Conservation (phyloP, 2,329 filamentous ascomycete genomes). For the Clarireedia paspali region DNA sequence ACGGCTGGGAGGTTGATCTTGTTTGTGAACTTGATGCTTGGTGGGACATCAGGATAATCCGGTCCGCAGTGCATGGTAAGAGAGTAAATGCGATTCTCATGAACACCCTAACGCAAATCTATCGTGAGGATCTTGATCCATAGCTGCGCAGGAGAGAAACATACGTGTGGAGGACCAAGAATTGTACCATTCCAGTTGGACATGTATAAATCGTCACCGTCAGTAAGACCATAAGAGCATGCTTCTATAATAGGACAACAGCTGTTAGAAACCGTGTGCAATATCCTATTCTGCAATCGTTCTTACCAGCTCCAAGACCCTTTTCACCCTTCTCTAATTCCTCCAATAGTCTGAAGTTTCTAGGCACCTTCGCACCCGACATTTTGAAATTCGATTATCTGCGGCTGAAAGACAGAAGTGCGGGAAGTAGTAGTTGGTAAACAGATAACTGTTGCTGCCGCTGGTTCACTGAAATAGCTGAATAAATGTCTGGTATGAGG, state of each 20-base stretch:
- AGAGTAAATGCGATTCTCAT: conserved; percentile 98
- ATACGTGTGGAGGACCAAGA: conserved; percentile 87
- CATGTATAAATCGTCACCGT: conserved; percentile 92
- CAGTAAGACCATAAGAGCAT: conserved; percentile 92
- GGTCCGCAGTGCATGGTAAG: conserved; percentile 92
- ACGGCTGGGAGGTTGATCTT: conserved; percentile 97
- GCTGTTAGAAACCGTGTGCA: not conserved
- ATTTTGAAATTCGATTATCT: conserved; percentile 18
- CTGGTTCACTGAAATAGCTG: not conserved
- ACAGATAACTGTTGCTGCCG: too few relatives aligned
- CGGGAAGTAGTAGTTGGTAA: not conserved
- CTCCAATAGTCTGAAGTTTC: conserved; percentile 93
- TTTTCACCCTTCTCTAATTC: conserved; percentile 99
- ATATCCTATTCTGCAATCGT: conserved; percentile 3
- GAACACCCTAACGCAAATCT: conserved; percentile 58
- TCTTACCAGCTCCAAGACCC: conserved; percentile 77
- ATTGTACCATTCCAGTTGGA: conserved; percentile 99
- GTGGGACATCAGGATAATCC: conserved; percentile 82
- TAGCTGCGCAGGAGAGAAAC: conserved; percentile 29
- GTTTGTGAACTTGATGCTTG: conserved; percentile 85
- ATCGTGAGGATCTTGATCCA: not conserved
- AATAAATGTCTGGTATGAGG: not conserved
- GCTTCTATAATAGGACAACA: conserved; percentile 53
- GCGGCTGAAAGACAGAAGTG: not conserved
- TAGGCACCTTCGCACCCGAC: conserved; percentile 64